Evolutionary conservation across 2,329 filamentous ascomycete species (phyloP).

Genomic region (Magnaporthiopsis poae): DNA sequence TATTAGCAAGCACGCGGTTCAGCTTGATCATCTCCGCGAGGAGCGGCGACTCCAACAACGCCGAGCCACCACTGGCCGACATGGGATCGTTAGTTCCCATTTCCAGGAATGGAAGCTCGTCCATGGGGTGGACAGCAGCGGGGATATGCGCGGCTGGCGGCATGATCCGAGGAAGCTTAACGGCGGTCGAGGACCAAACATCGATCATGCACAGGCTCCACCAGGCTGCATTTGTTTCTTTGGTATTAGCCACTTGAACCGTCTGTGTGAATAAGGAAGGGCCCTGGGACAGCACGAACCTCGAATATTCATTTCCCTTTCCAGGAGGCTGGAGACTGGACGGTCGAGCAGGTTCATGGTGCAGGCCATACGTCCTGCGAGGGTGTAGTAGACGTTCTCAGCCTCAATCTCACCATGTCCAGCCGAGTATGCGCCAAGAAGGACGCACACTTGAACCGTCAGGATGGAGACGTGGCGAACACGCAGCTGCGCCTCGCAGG

Average conservation of each 20-base stretch:
- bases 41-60: slow-evolving; percentile 8
- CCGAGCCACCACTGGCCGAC: background rate
- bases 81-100: background rate
- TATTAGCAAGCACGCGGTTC: slow-evolving; percentile 26
- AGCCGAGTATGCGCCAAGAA: slow-evolving; percentile 25
- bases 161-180: slow-evolving; percentile 25
- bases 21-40: slow-evolving; percentile 19
- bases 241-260: too few species aligned
- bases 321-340: slow-evolving; percentile 17
- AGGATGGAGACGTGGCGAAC: slow-evolving; percentile 26
- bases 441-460: slow-evolving; percentile 29
- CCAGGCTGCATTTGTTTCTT: slow-evolving; percentile 19
- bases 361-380: slow-evolving; percentile 27
- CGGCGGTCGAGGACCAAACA: slow-evolving; percentile 27
- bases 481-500: slow-evolving; percentile 20
- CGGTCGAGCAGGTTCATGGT: slow-evolving; percentile 26
- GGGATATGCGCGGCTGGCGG: slow-evolving; percentile 12
- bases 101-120: slow-evolving; percentile 25
- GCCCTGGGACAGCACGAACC: slow-evolving; percentile 13
- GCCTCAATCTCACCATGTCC: slow-evolving; percentile 25
- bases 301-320: slow-evolving; percentile 27
- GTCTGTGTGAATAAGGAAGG: background rate
- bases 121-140: slow-evolving; percentile 21
- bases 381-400: slow-evolving; percentile 28
- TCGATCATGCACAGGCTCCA: slow-evolving; percentile 33